phyloP scores from a whole-genome alignment of 306 rosid species.

The Dalbergia cochinchinensis region DNA sequence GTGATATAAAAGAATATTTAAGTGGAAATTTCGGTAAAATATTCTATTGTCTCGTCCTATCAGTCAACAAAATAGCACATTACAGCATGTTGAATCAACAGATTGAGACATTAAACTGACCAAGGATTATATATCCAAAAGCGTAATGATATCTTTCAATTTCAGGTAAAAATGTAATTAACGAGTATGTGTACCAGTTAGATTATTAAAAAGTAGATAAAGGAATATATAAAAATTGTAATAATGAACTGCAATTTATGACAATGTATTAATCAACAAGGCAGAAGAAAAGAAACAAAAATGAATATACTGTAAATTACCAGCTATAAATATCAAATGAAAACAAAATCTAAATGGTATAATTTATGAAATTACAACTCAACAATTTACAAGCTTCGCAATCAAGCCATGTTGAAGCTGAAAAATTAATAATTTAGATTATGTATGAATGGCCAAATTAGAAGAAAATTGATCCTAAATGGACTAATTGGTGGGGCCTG shows the following conservation, averaged over 20 bases:
- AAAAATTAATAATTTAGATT: constrained; percentile 61
- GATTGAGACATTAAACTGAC: too few relatives aligned
- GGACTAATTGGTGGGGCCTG: constrained; percentile 50
- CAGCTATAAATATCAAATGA: constrained; percentile 29
- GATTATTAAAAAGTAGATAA: background rate
- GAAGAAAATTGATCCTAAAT: constrained; percentile 55
- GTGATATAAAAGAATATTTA: too few relatives aligned
- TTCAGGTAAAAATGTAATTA: background rate
- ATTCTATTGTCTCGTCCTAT: too few relatives aligned
- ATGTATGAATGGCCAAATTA: constrained; percentile 55
- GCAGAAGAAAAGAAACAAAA: constrained; percentile 31
- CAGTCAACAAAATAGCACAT: too few relatives aligned
- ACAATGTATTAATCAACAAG: constrained; percentile 15
- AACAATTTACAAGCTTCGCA: constrained; percentile 69
- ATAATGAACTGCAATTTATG: constrained; percentile 34
- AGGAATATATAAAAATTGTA: background rate
- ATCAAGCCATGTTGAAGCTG: constrained; percentile 60
- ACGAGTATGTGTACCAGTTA: background rate
- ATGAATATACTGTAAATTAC: constrained; percentile 41
- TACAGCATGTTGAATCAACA: too few relatives aligned
- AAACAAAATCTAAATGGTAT: constrained; percentile 39
- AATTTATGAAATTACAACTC: constrained; percentile 61
- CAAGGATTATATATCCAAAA: too few relatives aligned
- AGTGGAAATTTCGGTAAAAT: too few relatives aligned
- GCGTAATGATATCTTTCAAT: too few relatives aligned